Evolutionary conservation across 1,139 yeast species (phyloP).

Genomic region (Diutina pseudorugosa): DNA sequence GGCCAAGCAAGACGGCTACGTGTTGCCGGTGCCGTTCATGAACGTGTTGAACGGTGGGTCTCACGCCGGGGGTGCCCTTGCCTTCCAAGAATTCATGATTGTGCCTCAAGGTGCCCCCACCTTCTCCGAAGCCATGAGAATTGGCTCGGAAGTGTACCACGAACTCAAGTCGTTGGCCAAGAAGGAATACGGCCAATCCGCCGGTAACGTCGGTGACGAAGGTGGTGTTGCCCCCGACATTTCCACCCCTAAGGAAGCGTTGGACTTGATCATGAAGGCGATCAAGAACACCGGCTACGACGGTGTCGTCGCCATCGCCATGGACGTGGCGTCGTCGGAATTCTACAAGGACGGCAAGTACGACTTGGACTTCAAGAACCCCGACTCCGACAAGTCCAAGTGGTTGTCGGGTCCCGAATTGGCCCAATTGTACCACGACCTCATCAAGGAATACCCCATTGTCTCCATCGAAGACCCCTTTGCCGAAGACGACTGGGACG

Average conservation of each 20-base stretch:
- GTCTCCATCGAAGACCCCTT: conserved; percentile 97
- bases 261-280: conserved; percentile 80
- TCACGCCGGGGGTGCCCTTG: conserved; percentile 98
- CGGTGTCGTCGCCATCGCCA: conserved; percentile 80
- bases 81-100: conserved; percentile 98
- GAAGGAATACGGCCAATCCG: conserved; percentile 89
- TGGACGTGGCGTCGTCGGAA: conserved; percentile 95
- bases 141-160: conserved; percentile 96
- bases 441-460: conserved; percentile 85
- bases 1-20: conserved; percentile 49
- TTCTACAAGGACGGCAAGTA: conserved; percentile 92
- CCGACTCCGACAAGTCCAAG: conserved; percentile 75
- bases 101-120: conserved; percentile 82
- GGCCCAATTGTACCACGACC: conserved; percentile 67
- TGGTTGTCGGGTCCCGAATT: conserved; percentile 83
- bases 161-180: conserved; percentile 80
- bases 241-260: conserved; percentile 86
- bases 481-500: conserved; percentile 98
- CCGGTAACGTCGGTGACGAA: conserved; percentile 99
- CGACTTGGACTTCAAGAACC: conserved; percentile 96
- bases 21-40: conserved; percentile 92
- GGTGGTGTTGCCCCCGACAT: conserved; percentile 99
- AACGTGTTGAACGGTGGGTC: conserved; percentile 98
- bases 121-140: conserved; percentile 88
- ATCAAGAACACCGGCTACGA: conserved; percentile 88